Percentiles rank a stretch among this genome's conserved stretches.
These are phyloP conservation scores for Aphanomyces cochlioides DNA, from an alignment of 352 stramenopile genomes.

Conservation along the genomic window DNA sequence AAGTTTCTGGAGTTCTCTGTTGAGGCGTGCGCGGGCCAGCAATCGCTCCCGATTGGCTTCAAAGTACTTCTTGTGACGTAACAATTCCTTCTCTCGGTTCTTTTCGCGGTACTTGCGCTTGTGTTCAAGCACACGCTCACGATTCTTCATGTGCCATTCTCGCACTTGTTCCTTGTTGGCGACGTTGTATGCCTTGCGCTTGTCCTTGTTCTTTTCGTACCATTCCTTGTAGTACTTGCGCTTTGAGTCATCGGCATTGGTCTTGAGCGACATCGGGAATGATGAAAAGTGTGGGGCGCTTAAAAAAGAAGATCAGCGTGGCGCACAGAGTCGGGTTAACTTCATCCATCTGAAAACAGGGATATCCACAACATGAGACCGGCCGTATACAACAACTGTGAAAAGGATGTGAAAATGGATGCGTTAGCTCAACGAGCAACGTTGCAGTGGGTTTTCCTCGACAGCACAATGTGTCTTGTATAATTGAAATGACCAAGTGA, in stretches of 20 bases:
- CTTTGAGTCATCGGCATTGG: not conserved
- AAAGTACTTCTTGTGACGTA: not conserved
- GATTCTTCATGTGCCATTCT: constrained; percentile 2
- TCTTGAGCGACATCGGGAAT: not conserved
- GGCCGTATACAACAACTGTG: too few relatives aligned
- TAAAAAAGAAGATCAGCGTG: not conserved
- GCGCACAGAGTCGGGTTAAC: too few relatives aligned
- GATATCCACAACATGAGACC: too few relatives aligned
- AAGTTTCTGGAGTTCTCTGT: too few relatives aligned
- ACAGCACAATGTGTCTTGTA: too few relatives aligned
- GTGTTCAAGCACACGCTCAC: not conserved
- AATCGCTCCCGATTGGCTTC: not conserved
- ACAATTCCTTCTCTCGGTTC: not conserved
- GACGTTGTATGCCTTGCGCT: not conserved
- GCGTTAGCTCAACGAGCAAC: too few relatives aligned
- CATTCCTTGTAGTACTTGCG: constrained; percentile 14
- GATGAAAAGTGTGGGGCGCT: not conserved
- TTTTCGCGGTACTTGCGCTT: constrained; percentile 3
- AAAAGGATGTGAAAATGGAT: too few relatives aligned
- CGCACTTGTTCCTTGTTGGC: not conserved
- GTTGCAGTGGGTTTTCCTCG: too few relatives aligned
- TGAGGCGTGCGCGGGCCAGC: not conserved
- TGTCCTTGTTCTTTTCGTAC: constrained; percentile 10
- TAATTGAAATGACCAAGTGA: too few relatives aligned
- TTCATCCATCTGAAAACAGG: too few relatives aligned